Evolutionary conservation across 2,329 filamentous ascomycete genomes (phyloP), one percentile per base, ranked within the genome.

Genomic region (Sporothrix variecibatus): DNA sequence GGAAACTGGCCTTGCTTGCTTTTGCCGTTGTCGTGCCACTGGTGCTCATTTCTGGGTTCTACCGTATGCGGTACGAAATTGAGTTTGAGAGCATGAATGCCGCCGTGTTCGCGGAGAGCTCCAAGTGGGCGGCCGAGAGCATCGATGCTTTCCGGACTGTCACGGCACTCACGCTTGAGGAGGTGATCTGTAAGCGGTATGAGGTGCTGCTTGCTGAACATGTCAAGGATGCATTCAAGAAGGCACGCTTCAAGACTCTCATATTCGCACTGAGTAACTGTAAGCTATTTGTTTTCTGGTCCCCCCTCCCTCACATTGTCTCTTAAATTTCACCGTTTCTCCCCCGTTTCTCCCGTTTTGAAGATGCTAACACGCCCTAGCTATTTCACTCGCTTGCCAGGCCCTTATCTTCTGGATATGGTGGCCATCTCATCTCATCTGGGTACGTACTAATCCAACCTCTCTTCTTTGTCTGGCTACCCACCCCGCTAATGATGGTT

Each of bases 1-100:
- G 93, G 93, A 94, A 94, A 79, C 84, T 95, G 11, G 89, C 90
- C 0, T 81, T 94, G 0, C 90, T 95, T 0, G 81, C 83, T 1
- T 82, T 82, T 20, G 76, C 78, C 31, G 79, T 80, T 0, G 80
- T 81, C 6, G 80, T 82, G 76, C 80, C 80, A 2, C 73, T 82
- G 7, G 80, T 82, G 58, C 76, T 82, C 15, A 78, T 77, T 7
- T 79, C 84, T 0, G 83, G 83, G 0, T 80, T 82, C 62, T 82
- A 80, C 76, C 84, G 88, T 15, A 81, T 90, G 60, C 82, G 84
- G n/a, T 84, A 87, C 38, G 87, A 89, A 78, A 81, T 85, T n/a
- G 84, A 87, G 74, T 88, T 91, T 70, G 88, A 90, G 71, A 81
- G 84, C 60, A 84, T 87, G 80, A 90, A 89, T 73, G 85, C 87